Base-by-base conservation (phyloP, 345 rosid genomes). In the Nephelium lappaceum region DNA sequence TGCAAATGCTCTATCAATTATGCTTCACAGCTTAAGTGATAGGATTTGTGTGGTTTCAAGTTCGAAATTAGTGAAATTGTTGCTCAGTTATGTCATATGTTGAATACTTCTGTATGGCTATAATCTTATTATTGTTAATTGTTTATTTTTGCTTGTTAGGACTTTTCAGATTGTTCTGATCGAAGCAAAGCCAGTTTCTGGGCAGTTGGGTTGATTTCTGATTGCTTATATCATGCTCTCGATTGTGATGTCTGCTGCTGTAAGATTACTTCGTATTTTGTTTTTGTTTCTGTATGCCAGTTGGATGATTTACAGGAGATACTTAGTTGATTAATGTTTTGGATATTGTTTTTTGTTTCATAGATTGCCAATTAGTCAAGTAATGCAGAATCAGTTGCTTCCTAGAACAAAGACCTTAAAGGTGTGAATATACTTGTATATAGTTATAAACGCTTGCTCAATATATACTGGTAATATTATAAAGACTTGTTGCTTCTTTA, bases 181-280 rank as follows among this genome's bases (percentile, higher is more conserved):
- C 86, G 82, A 72, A 82, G 77, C 45, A 74, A 74, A 77, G 80
- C 67, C 84, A 77, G 45, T 61, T 12, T 21, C 24, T 61, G 39
- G 58, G 57, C 85, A 78, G 6, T 76, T 69, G 55, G n/a, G 67
- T 36, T 39, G 71, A 78, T 15, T 82, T 78, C 41, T 83, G 49
- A 55, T 81, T 74, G 77, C 67, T 79, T 74, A 72, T 81, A 11
- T 49, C 51, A 38, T 63, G 58, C 63, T 79, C 65, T 78, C 5
- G n/a, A 64, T 74, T 36, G 86, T 71, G 62, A 82, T 77, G 36
- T 80, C 89, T n/a, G 80, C 82, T 55, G 67, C 86, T 27, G 91
- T 88, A 79, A 85, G 91, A 80, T 79, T 55, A 31, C 21, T 15
- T 63, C 67, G 24, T 71, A 43, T 67, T 43, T n/a, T 49, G 60